Conservation (phyloP, 176 grass and related monocot species). For the Oryza nivara region DNA sequence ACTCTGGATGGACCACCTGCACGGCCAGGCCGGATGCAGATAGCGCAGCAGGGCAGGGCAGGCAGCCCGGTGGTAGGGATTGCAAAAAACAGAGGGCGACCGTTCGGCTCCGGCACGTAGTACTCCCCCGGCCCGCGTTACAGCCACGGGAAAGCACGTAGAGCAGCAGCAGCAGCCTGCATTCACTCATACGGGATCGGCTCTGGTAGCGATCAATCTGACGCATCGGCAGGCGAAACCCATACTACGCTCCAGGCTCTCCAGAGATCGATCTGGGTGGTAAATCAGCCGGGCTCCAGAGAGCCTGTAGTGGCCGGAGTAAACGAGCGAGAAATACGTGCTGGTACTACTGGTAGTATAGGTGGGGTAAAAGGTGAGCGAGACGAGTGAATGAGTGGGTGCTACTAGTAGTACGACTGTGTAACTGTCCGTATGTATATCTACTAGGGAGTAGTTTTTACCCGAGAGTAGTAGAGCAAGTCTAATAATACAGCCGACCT, state of each 20-base stretch:
- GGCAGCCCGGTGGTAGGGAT: too few relatives aligned
- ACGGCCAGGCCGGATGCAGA: background rate
- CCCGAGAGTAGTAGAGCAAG: background rate
- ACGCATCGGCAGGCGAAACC: background rate
- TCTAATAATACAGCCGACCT: too few relatives aligned
- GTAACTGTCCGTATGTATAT: background rate
- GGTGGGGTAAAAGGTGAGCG: too few relatives aligned
- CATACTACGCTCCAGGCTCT: background rate
- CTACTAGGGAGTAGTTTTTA: background rate
- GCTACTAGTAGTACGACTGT: background rate
- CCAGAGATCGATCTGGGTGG: background rate
- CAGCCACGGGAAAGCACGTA: background rate
- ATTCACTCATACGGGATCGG: background rate
- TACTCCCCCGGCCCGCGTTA: background rate
- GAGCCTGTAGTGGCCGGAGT: background rate
- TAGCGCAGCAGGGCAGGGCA: too few relatives aligned
- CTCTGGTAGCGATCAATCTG: background rate
- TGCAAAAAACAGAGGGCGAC: too few relatives aligned
- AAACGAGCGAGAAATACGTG: background rate
- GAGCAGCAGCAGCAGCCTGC: too few relatives aligned
- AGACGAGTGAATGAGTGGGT: background rate
- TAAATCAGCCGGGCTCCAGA: background rate
- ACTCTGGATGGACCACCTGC: conserved; percentile 2
- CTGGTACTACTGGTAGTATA: too few relatives aligned
- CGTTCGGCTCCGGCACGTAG: background rate